These are phyloP conservation scores for Dionaea muscipula DNA, from an alignment of 179 eudicot genomes.

Conservation along the genomic window DNA sequence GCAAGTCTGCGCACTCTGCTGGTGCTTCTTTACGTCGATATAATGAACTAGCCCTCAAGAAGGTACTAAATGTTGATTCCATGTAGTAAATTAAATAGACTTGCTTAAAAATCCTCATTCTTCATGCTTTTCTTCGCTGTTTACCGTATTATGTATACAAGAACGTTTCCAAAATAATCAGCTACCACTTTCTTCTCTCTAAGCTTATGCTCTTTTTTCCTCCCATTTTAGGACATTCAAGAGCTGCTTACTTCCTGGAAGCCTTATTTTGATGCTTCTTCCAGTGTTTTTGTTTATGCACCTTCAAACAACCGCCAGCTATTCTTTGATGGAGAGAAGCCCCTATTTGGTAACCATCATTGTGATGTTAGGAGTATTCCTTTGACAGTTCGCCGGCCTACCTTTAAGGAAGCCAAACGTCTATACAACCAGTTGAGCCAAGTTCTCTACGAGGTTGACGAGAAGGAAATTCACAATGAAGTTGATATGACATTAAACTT, in stretches of 20 bases:
- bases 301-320: slow-evolving; percentile 71
- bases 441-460: slow-evolving; percentile 33
- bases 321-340: slow-evolving; percentile 55
- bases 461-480: slow-evolving; percentile 26
- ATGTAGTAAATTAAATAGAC: too few species aligned
- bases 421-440: slow-evolving; percentile 49
- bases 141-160: too few species aligned
- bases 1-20: slow-evolving; percentile 71
- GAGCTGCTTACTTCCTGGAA: slow-evolving; percentile 79
- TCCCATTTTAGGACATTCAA: slow-evolving; percentile 47
- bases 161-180: neutral
- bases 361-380: slow-evolving; percentile 53
- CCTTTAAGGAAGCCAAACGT: slow-evolving; percentile 68
- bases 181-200: neutral
- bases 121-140: too few species aligned
- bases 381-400: slow-evolving; percentile 63
- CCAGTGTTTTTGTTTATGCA: slow-evolving; percentile 57
- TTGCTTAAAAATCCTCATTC: too few species aligned
- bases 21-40: slow-evolving; percentile 91
- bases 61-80: slow-evolving; percentile 31
- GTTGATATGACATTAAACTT: slow-evolving; percentile 22
- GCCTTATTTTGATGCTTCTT: slow-evolving; percentile 60
- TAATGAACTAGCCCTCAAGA: slow-evolving; percentile 80
- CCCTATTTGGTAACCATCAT: slow-evolving; percentile 34
- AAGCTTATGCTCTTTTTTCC: slow-evolving; percentile 3